A percentile compares a stretch with the other conserved stretches of the same genome.
Conservation (phyloP, 805 yeast genomes). For the Tanozyma kutaoensis region DNA sequence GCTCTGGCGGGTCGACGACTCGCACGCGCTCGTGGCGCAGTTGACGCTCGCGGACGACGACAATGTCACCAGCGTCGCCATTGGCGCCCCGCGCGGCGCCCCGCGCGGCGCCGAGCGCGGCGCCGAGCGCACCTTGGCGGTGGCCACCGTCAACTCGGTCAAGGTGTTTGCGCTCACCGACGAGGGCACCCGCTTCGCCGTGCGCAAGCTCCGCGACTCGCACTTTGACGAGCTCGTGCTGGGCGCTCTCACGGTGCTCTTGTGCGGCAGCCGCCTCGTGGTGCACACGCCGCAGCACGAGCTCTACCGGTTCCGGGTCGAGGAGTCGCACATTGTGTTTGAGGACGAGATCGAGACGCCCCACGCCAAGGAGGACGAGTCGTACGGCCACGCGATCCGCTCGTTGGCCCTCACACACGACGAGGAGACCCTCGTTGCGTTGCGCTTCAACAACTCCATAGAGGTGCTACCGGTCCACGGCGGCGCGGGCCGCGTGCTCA, state of each 20-base stretch:
- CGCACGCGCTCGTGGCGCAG: constrained; percentile 50
- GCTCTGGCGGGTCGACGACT: constrained; percentile 53
- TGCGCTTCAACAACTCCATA: constrained; percentile 55
- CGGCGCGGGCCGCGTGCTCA: constrained; percentile 25
- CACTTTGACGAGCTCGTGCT: constrained; percentile 23
- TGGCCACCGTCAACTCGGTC: constrained; percentile 54
- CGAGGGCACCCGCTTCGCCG: constrained; percentile 25
- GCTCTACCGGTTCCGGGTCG: constrained; percentile 28
- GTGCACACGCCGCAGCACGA: constrained; percentile 53
- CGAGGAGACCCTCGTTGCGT: constrained; percentile 35
- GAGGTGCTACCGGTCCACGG: constrained; percentile 30
- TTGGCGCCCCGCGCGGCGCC: constrained; percentile 42
- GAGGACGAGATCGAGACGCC: constrained; percentile 28
- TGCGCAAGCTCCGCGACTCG: constrained; percentile 39
- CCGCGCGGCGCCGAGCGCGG: no score
- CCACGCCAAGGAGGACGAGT: constrained; percentile 22
- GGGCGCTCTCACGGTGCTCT: constrained; percentile 45
- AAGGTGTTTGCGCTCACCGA: constrained; percentile 48
- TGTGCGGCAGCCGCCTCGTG: constrained; percentile 34
- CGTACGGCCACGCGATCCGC: constrained; percentile 19
- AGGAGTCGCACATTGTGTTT: constrained; percentile 15
- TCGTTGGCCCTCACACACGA: constrained; percentile 35
- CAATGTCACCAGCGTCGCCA: constrained; percentile 53
- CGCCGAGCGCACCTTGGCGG: constrained; percentile 48
- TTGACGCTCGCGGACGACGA: constrained; percentile 63